Percentiles rank a stretch among this genome's conserved stretches.
These are phyloP conservation scores for Ceratobasidium sp. DNA, from an alignment of 1,284 basidiomycete genomes.

Conservation along the genomic window DNA sequence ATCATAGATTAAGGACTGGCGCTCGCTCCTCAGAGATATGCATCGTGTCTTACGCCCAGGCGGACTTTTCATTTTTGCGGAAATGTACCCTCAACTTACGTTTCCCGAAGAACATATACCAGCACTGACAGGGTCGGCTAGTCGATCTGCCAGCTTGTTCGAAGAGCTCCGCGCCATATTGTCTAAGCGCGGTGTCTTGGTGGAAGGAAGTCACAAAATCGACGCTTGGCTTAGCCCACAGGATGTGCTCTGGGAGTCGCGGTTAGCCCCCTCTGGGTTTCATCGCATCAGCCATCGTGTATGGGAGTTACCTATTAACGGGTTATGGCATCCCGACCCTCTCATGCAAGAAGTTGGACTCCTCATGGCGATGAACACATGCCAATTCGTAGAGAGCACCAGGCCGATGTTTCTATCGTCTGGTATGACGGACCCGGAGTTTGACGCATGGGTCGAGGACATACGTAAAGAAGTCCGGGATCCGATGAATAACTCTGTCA, in stretches of 20 bases:
- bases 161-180: background rate
- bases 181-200: slow-evolving; percentile 1
- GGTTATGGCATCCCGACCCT: slow-evolving; percentile 19
- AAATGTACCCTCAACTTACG: slow-evolving; percentile 11
- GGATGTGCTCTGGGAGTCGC: background rate
- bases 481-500: slow-evolving; percentile 31
- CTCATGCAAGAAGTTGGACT: slow-evolving; percentile 15
- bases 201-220: slow-evolving; percentile 7
- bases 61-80: background rate
- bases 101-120: background rate
- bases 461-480: slow-evolving; percentile 21
- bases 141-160: background rate
- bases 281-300: background rate
- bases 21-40: slow-evolving; percentile 20
- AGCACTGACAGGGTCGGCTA: background rate
- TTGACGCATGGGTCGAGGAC: slow-evolving; percentile 7
- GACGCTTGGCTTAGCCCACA: slow-evolving; percentile 29
- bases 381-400: background rate
- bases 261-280: background rate
- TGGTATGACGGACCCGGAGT: background rate
- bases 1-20: slow-evolving; percentile 28
- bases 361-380: slow-evolving; percentile 20
- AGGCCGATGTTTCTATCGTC: slow-evolving; percentile 3
- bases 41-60: slow-evolving; percentile 35
- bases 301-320: slow-evolving; percentile 11